Evolutionary conservation across 2,329 filamentous ascomycete genomes (phyloP).

Genomic region (Tothia fuscella): DNA sequence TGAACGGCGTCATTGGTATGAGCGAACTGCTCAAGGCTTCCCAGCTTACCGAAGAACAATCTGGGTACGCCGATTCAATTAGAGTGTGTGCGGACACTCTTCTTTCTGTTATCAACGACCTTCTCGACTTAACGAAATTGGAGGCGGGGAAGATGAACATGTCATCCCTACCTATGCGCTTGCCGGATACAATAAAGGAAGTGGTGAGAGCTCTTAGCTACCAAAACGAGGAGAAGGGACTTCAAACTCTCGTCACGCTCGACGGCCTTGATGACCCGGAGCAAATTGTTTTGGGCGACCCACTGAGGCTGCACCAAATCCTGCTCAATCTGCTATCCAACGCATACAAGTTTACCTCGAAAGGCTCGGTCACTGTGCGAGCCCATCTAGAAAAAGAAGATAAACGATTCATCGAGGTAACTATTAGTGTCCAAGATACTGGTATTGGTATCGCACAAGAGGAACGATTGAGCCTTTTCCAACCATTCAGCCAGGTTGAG

Average conservation of each 20-base stretch:
- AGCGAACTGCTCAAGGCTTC: slow-evolving; percentile 50
- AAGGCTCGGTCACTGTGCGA: slow-evolving; percentile 73
- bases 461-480: slow-evolving; percentile 74
- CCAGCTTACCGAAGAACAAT: slow-evolving; percentile 43
- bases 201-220: slow-evolving; percentile 52
- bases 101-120: slow-evolving; percentile 41
- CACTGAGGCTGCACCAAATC: slow-evolving; percentile 39
- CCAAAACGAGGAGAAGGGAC: slow-evolving; percentile 48
- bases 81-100: slow-evolving; percentile 49
- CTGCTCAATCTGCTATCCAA: slow-evolving; percentile 78
- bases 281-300: slow-evolving; percentile 40
- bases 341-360: slow-evolving; percentile 85
- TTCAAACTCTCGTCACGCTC: slow-evolving; percentile 45
- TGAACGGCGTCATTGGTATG: slow-evolving; percentile 45
- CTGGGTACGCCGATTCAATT: slow-evolving; percentile 51
- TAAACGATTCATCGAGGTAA: slow-evolving; percentile 57
- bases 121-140: slow-evolving; percentile 40
- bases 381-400: slow-evolving; percentile 63
- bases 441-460: slow-evolving; percentile 82
- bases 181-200: slow-evolving; percentile 49
- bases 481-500: slow-evolving; percentile 87
- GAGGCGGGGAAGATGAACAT: slow-evolving; percentile 46
- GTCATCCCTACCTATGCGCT: slow-evolving; percentile 42
- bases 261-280: slow-evolving; percentile 38
- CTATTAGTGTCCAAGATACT: slow-evolving; percentile 79